Percentiles rank a stretch among this genome's conserved stretches.
Conservation (phyloP, 768 basidiomycete genomes). For the Kwoniella newhampshirensis region DNA sequence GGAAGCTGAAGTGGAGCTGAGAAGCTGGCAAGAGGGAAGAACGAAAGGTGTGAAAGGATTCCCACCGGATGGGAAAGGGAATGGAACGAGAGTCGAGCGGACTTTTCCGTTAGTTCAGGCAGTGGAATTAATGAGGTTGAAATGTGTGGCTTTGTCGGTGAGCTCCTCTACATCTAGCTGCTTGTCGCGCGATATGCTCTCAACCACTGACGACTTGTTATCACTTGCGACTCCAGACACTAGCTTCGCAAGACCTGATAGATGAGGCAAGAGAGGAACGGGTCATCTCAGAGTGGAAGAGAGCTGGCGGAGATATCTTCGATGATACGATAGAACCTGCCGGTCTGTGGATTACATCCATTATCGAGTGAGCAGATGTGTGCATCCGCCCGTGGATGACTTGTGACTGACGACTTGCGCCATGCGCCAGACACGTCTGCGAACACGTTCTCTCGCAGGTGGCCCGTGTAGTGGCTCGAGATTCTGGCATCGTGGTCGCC, state of each 20-base stretch:
- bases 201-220: too few species aligned
- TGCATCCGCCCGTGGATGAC: neutral
- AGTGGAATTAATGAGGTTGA: conserved; percentile 64
- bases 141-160: conserved; percentile 54
- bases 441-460: conserved; percentile 84
- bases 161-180: conserved; percentile 23
- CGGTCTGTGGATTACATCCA: conserved; percentile 84
- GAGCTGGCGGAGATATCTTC: conserved; percentile 62
- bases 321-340: conserved; percentile 71
- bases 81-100: conserved; percentile 27
- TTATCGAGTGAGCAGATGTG: conserved; percentile 72
- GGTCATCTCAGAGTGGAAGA: conserved; percentile 63
- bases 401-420: neutral
- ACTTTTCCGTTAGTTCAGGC: conserved; percentile 53
- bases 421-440: conserved; percentile 40
- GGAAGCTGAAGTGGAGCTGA: conserved; percentile 88
- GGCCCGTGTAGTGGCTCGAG: conserved; percentile 77
- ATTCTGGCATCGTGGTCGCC: conserved; percentile 75
- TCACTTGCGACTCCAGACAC: conserved; percentile 63
- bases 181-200: too few species aligned
- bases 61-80: conserved; percentile 31
- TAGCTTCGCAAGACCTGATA: conserved; percentile 81
- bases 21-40: conserved; percentile 77
- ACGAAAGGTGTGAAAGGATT: conserved; percentile 23
- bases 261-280: conserved; percentile 77